These are phyloP conservation scores for Clarireedia sp. DNA, from an alignment of 2,329 filamentous ascomycete genomes.

Conservation along the genomic window DNA sequence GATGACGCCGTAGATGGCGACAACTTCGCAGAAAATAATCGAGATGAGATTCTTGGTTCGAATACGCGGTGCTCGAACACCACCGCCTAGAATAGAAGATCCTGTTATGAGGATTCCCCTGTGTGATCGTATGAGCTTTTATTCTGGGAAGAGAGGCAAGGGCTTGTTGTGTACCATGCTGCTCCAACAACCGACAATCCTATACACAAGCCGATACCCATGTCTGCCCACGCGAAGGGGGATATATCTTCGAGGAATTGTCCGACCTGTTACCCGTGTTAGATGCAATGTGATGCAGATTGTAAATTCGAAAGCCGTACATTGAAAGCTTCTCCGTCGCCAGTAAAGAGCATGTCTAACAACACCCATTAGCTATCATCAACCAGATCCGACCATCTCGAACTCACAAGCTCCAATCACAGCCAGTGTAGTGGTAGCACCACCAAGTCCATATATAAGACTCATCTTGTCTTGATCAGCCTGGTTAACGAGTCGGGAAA, in stretches of 20 bases:
- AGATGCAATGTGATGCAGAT: not conserved
- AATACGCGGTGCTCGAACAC: slow-evolving; percentile 93
- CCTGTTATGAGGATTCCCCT: slow-evolving; percentile 99
- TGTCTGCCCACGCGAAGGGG: slow-evolving; percentile 84
- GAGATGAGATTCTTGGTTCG: slow-evolving; percentile 99
- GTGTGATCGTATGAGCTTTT: slow-evolving; percentile 14
- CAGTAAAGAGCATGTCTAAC: slow-evolving; percentile 96
- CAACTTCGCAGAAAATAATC: slow-evolving; percentile 99
- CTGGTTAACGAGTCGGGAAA: not conserved
- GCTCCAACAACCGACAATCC: slow-evolving; percentile 93
- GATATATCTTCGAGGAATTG: slow-evolving; percentile 91
- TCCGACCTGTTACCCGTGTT: slow-evolving; percentile 55
- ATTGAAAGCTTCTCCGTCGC: slow-evolving; percentile 92
- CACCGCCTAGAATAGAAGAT: slow-evolving; percentile 91
- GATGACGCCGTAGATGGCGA: slow-evolving; percentile 99
- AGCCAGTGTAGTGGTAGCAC: slow-evolving; percentile 57
- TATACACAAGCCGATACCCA: slow-evolving; percentile 91
- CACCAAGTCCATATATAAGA: slow-evolving; percentile 62
- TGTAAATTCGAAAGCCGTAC: slow-evolving; percentile 40
- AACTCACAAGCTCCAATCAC: slow-evolving; percentile 73
- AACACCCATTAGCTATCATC: slow-evolving; percentile 21
- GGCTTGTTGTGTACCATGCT: slow-evolving; percentile 62
- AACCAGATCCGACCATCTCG: slow-evolving; percentile 29
- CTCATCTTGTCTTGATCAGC: slow-evolving; percentile 47
- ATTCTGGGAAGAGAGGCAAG: not conserved